Evolutionary conservation across 352 stramenopile species (phyloP).

Genomic region (Phytophthora nicotianae): DNA sequence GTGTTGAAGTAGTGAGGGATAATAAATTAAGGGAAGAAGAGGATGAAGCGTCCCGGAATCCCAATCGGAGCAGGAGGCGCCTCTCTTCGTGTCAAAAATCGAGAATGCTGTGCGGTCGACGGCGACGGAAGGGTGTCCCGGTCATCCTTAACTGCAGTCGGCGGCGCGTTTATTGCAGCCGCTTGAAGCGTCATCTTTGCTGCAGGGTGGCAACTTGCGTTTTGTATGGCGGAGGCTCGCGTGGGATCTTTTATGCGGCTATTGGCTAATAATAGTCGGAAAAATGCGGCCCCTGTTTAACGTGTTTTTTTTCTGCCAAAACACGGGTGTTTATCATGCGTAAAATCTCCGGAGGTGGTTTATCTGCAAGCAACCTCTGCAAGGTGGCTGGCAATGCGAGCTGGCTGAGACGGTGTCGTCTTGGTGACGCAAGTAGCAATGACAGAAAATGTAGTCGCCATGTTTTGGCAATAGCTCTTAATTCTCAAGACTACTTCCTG

Average conservation of each 20-base stretch:
- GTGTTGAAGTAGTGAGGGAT: not conserved
- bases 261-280: conserved; percentile 1
- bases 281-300: conserved; percentile 4
- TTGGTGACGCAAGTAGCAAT: too few species aligned
- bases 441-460: too few species aligned
- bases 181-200: conserved; percentile 14
- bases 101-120: conserved; percentile 7
- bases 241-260: conserved; percentile 3
- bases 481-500: too few species aligned
- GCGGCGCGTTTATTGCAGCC: not conserved
- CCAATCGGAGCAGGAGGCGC: conserved; percentile 21
- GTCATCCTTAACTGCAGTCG: conserved; percentile 3
- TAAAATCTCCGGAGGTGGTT: too few species aligned
- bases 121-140: not conserved
- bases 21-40: conserved; percentile 2
- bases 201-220: conserved; percentile 1
- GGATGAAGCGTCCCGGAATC: conserved; percentile 9
- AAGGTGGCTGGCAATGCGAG: too few species aligned
- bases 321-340: not conserved
- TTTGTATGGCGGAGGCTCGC: not conserved
- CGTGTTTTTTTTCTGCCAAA: conserved; percentile 13
- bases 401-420: too few species aligned
- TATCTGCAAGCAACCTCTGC: too few species aligned
- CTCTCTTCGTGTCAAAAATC: conserved; percentile 11
- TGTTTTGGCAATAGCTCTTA: too few species aligned